phyloP scores from a whole-genome alignment of 2,329 filamentous ascomycete genomes.

The Colletotrichum limetticola region DNA sequence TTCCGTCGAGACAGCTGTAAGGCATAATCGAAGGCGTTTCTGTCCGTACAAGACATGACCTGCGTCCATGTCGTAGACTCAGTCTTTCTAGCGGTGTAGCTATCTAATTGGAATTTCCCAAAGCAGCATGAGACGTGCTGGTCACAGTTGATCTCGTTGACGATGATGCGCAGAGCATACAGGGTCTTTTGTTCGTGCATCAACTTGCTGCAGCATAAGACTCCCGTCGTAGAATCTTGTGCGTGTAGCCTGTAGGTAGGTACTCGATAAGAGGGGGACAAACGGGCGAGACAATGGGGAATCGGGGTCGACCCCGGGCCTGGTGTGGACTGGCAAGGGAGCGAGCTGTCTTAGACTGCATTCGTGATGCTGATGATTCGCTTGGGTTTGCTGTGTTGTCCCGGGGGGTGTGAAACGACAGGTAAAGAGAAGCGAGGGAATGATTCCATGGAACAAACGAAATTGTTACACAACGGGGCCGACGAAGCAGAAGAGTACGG shows the following conservation, averaged over 20 bases:
- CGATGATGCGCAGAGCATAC: neutral
- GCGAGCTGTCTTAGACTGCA: neutral
- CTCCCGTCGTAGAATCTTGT: neutral
- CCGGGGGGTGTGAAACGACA: too few relatives aligned
- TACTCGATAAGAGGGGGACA: neutral
- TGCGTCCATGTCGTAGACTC: neutral
- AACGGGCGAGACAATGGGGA: neutral
- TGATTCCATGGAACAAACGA: neutral
- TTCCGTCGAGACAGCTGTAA: neutral
- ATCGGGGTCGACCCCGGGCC: neutral
- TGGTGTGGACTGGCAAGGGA: neutral
- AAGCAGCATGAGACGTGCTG: neutral
- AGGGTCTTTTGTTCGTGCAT: neutral
- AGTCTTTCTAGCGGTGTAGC: slow-evolving; percentile 9
- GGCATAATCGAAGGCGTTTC: neutral
- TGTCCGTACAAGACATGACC: neutral
- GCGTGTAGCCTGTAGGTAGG: too few relatives aligned
- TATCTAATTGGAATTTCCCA: slow-evolving; percentile 1
- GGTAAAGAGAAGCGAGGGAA: neutral
- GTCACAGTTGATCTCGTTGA: neutral
- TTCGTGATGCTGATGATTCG: neutral
- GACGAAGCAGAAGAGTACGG: neutral
- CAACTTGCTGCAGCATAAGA: neutral
- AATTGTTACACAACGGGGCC: neutral
- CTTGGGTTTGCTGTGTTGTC: neutral